These are phyloP conservation scores for Raphanus raphanistrum DNA, from an alignment of 345 rosid genomes.

Conservation along the genomic window DNA sequence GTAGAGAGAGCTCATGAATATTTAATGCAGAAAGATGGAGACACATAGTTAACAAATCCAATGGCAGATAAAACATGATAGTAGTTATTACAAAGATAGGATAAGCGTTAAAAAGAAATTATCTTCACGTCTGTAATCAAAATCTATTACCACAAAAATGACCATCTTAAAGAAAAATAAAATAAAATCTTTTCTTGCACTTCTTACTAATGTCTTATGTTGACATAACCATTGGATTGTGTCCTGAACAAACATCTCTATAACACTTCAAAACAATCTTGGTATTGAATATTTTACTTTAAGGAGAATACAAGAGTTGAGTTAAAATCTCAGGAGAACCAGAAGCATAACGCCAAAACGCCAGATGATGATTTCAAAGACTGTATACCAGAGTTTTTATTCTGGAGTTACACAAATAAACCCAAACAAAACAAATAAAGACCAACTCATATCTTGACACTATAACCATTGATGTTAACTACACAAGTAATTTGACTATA, in stretches of 20 bases:
- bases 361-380: constrained; percentile 1
- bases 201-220: constrained; percentile 14
- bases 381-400: neutral
- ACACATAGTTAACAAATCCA: constrained; percentile 22
- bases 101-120: constrained; percentile 2
- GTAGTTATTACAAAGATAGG: constrained; percentile 28
- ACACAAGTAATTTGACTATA: constrained; percentile 31
- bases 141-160: neutral
- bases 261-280: neutral
- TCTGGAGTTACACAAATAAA: constrained; percentile 4
- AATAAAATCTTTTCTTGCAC: constrained; percentile 21
- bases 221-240: constrained; percentile 12
- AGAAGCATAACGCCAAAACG: constrained; percentile 2
- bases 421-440: constrained; percentile 8
- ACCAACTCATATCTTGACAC: constrained; percentile 12
- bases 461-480: constrained; percentile 24
- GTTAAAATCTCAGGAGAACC: constrained; percentile 15
- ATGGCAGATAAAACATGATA: constrained; percentile 39
- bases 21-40: constrained; percentile 31
- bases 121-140: constrained; percentile 2
- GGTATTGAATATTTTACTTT: neutral
- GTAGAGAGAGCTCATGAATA: constrained; percentile 41
- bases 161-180: constrained; percentile 25
- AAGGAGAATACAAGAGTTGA: neutral
- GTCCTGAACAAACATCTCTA: constrained; percentile 4